A percentile compares a stretch with the other conserved stretches of the same genome.
Conservation (phyloP, 768 basidiomycete species). For the Cystobasidium ongulense region DNA sequence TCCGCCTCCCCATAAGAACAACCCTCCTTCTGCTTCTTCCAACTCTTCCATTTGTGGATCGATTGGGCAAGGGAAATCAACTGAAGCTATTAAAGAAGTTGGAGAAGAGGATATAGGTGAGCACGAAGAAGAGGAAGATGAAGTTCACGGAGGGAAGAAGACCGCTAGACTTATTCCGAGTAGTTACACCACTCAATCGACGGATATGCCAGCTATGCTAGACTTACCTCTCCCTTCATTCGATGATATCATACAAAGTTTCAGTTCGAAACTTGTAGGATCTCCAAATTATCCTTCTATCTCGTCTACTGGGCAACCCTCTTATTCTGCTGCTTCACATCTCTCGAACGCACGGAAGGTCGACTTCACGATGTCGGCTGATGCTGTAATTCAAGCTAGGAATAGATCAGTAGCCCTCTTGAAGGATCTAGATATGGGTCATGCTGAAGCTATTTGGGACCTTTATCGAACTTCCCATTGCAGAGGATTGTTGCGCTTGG, state of each 20-base stretch:
- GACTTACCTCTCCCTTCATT: neutral
- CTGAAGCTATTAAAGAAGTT: neutral
- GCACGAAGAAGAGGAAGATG: neutral
- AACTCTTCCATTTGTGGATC: no score
- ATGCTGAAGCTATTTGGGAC: neutral
- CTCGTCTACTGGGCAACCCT: no score
- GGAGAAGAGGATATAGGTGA: neutral
- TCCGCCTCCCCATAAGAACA: neutral
- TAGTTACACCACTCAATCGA: neutral
- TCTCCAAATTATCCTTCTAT: neutral
- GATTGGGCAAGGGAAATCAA: neutral
- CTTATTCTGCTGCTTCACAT: no score
- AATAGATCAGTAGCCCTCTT: neutral
- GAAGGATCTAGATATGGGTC: neutral
- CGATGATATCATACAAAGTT: constrained; percentile 13
- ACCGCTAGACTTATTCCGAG: neutral
- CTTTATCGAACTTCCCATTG: constrained; percentile 3
- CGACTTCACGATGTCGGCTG: neutral
- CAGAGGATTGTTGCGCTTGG: neutral
- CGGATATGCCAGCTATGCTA: neutral
- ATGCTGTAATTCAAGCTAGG: neutral
- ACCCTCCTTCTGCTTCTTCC: neutral
- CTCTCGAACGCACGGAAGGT: neutral
- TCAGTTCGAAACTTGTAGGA: neutral
- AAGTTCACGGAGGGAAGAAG: neutral